Base-by-base conservation (phyloP, 495 filamentous ascomycete species). In the Penicillium goetzii region DNA sequence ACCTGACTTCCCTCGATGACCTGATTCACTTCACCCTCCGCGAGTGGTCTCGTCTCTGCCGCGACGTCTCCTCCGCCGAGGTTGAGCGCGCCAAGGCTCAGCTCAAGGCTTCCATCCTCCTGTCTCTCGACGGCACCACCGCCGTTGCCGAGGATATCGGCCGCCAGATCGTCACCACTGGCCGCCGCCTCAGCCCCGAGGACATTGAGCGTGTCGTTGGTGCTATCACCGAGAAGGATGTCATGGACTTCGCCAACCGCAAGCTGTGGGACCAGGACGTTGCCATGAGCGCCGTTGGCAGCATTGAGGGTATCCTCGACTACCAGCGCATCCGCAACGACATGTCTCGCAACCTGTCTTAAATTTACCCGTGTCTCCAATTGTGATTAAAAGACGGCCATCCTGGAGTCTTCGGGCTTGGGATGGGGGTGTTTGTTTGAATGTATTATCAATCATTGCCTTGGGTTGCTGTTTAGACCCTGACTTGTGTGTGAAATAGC, bases 81-180 rank as follows among this genome's bases (percentile, higher is more conserved):
- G 89, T 92, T 60, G 95, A 99, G 88, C 94, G 95, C 61, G 96
- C 95, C 75, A 99, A 99, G 86, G 90, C 96, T 58, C 95, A 99
- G 83, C 89, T 99, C 67, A 99, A 99, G 87, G 96, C 96, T 54
- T 97, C 95, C 34, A 92, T 98, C 68, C 89, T 99, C 58, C 88
- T 99, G 66, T 93, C 92, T 34, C 92, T 99, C 34, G 95, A 99
- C 81, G 96, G 92, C 76, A 98, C 96, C 69, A 97, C 94, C 41
- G 92, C 94, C 64, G 90, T 97, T 36, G 95, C 95, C 50, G 95
- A 99, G 84, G 95, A 99, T 76, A 97, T 99, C 72, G 95, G 95
- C 68, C 91, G 95, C 70, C 95, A 99, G 80, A 92, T 98, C 80
- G 89, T 99, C 81, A 98, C 92, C 61, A 98, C 95, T 40, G 95